Evolutionary conservation across 1,139 yeast species (phyloP).

Genomic region (Debaryomyces psychrophilus): DNA sequence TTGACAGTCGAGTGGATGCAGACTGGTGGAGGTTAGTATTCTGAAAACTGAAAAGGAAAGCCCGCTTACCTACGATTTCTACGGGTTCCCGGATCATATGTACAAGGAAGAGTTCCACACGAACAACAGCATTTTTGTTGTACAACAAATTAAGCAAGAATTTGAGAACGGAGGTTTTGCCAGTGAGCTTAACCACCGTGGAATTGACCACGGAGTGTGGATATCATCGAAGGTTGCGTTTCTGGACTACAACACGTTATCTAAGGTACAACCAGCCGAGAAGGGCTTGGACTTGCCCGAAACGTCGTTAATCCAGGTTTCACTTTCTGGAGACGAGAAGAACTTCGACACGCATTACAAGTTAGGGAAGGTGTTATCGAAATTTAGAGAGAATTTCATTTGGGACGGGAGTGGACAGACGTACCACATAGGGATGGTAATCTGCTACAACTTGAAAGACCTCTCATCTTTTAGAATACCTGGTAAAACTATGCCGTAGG

Average conservation of each 20-base stretch:
- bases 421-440: slow-evolving; percentile 48
- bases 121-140: slow-evolving; percentile 42
- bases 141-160: slow-evolving; percentile 45
- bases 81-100: slow-evolving; percentile 67
- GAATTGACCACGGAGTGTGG: slow-evolving; percentile 84
- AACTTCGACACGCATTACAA: slow-evolving; percentile 53
- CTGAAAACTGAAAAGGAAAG: slow-evolving; percentile 34
- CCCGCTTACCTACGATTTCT: slow-evolving; percentile 67
- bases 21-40: slow-evolving; percentile 52
- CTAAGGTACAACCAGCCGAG: slow-evolving; percentile 23
- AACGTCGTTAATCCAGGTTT: slow-evolving; percentile 59
- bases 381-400: slow-evolving; percentile 49
- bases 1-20: slow-evolving; percentile 58
- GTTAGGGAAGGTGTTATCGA: slow-evolving; percentile 58
- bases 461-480: slow-evolving; percentile 29
- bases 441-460: slow-evolving; percentile 69
- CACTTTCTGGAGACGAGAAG: slow-evolving; percentile 53
- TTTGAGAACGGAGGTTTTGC: slow-evolving; percentile 48
- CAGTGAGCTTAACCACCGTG: slow-evolving; percentile 52
- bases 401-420: slow-evolving; percentile 33
- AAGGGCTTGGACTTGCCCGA: slow-evolving; percentile 53
- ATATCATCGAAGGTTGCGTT: slow-evolving; percentile 78
- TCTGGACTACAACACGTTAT: slow-evolving; percentile 37
- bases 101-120: slow-evolving; percentile 65
- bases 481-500: slow-evolving; percentile 48